Base-by-base conservation (phyloP, 2,329 filamentous ascomycete genomes). In the Hypoxylon sp. region DNA sequence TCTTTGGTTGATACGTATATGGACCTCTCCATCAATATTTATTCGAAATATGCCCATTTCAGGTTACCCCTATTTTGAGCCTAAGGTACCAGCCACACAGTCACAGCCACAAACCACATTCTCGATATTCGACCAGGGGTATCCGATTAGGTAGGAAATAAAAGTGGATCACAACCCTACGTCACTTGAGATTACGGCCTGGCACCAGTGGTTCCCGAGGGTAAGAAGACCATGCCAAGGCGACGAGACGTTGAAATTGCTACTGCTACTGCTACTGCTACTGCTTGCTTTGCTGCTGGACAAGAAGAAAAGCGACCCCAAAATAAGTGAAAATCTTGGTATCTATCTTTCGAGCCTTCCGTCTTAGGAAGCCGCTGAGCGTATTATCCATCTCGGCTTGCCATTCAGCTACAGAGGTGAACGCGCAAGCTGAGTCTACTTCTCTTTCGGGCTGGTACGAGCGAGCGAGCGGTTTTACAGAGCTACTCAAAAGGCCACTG, bases 91-190 rank as follows among this genome's bases (percentile, higher is more conserved):
- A 32, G 41, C 41, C 41, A 46, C 41, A 15, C 15, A 32, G 24
- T 7, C 6, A 4, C 4, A 22, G 17, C n/a, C 10, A 44, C 19
- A 20, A 26, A 7, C 24, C 20, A 19, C 41, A 24, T 43, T 17
- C 26, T 6, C n/a, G 10, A 17, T n/a, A 13, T 22, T 13, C 32
- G 44, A 44, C n/a, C 26, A 26, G 28, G 37, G 37, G 26, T 26
- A 44, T 51, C 55, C 28, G 37, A 46, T 61, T 48, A 44, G 44
- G 20, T 52, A 55, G 30, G 10, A 30, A 32, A 47, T 41, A 56
- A 65, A 65, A 62, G 51, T 43, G 62, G 62, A 24, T 1, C 46
- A 24, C 32, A 65, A 65, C n/a, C n/a, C n/a, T n/a, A n/a, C 63
- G 63, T 65, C 63, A 65, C 55, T 62, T 19, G 22, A 48, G 24